Conservation (phyloP, 805 yeast genomes). For the Clavispora fructus region DNA sequence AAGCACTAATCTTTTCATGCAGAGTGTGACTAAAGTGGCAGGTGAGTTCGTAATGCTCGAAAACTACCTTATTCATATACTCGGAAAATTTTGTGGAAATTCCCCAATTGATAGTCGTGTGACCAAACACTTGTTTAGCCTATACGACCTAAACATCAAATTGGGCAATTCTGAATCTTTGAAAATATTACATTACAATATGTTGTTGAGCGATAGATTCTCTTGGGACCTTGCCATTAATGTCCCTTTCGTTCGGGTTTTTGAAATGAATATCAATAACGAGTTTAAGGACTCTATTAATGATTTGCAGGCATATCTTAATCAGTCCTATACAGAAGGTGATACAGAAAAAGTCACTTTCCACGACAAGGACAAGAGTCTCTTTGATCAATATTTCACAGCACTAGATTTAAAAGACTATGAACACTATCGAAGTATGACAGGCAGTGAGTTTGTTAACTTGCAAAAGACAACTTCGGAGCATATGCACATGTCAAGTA, state of each 20-base stretch:
- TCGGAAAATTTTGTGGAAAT: conserved; percentile 29
- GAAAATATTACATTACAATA: conserved; percentile 31
- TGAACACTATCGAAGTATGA: conserved; percentile 4
- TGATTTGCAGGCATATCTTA: conserved; percentile 7
- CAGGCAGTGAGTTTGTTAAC: conserved; percentile 9
- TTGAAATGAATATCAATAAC: conserved; percentile 27
- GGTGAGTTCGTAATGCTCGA: conserved; percentile 37
- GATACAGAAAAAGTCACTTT: not conserved
- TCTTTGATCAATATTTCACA: conserved; percentile 6
- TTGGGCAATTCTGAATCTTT: conserved; percentile 14
- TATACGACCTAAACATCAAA: conserved; percentile 15
- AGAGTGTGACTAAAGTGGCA: conserved; percentile 28
- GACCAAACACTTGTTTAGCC: conserved; percentile 19
- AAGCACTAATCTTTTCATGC: conserved; percentile 20
- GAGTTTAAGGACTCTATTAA: conserved; percentile 19
- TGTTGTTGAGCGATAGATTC: conserved; percentile 28
- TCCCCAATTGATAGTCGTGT: conserved; percentile 25
- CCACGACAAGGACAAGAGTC: conserved; percentile 4
- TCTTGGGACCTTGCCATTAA: conserved; percentile 35
- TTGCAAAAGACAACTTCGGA: conserved; percentile 4
- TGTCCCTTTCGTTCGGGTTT: conserved; percentile 31
- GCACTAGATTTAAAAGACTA: conserved; percentile 7
- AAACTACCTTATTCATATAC: conserved; percentile 32
- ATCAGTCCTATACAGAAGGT: not conserved
- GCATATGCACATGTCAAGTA: not conserved